These are phyloP conservation scores for Hypoxylon lenormandii DNA, from an alignment of 495 filamentous ascomycete species.

Conservation along the genomic window DNA sequence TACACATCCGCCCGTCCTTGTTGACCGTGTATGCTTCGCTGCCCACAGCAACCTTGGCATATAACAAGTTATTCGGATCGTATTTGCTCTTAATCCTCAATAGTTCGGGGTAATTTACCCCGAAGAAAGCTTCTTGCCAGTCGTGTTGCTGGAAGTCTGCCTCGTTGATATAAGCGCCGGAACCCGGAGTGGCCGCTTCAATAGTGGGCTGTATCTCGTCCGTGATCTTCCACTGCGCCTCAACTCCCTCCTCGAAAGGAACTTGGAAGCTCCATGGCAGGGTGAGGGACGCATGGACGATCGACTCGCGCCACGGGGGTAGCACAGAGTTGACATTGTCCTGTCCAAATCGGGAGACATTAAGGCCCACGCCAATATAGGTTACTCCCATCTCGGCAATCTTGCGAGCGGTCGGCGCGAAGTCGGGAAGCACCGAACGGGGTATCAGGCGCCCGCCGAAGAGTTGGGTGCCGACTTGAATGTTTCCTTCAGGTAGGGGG, in stretches of 20 bases:
- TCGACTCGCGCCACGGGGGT: constrained; percentile 69
- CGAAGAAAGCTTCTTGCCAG: constrained; percentile 58
- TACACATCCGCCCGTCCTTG: constrained; percentile 31
- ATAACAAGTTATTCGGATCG: constrained; percentile 43
- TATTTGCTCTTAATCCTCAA: constrained; percentile 50
- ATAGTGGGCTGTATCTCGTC: constrained; percentile 60
- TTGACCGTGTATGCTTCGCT: constrained; percentile 29
- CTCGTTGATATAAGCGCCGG: constrained; percentile 61
- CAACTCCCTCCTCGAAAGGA: constrained; percentile 54
- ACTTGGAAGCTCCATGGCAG: constrained; percentile 36
- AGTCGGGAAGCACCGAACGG: constrained; percentile 58
- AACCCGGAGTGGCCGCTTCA: constrained; percentile 49
- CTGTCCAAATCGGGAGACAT: constrained; percentile 56
- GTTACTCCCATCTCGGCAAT: constrained; percentile 62
- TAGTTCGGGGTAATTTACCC: constrained; percentile 50
- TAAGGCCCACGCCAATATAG: constrained; percentile 53
- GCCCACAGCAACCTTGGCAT: constrained; percentile 27
- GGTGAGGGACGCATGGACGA: constrained; percentile 52
- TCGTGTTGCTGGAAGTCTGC: constrained; percentile 57
- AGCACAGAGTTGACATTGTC: constrained; percentile 65
- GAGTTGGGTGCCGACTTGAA: constrained; percentile 59
- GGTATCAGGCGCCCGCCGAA: constrained; percentile 71
- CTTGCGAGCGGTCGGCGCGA: constrained; percentile 59
- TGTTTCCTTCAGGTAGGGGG: constrained; percentile 48
- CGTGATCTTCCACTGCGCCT: constrained; percentile 61